A percentile compares a stretch with the other conserved stretches of the same genome.
Conservation (phyloP, 139 green algal genomes). For the Desmodesmus armatus region DNA sequence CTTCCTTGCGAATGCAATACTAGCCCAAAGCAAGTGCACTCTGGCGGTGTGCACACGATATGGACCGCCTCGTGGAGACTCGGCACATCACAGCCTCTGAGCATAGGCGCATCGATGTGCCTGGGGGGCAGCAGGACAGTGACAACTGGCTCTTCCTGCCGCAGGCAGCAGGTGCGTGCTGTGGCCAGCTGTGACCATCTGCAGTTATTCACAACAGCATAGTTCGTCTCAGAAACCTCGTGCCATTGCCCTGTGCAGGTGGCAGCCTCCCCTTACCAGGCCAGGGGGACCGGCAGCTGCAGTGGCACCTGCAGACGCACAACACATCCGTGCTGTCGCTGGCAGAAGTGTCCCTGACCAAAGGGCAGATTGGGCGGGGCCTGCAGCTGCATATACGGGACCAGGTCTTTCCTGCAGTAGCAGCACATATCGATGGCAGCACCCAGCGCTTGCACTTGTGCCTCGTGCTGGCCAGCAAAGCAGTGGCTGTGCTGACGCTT, state of each 20-base stretch:
- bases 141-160: slow-evolving; percentile 41
- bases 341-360: slow-evolving; percentile 24
- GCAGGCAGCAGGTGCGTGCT: background rate
- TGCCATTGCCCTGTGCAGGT: background rate
- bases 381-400: slow-evolving; percentile 11
- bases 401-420: slow-evolving; percentile 33
- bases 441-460: background rate
- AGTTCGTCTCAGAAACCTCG: background rate
- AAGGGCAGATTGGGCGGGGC: slow-evolving; percentile 11
- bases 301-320: slow-evolving; percentile 43
- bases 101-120: background rate
- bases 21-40: too few species aligned
- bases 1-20: background rate
- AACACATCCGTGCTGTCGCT: slow-evolving; percentile 27
- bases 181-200: background rate
- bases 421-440: background rate
- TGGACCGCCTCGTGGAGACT: slow-evolving; percentile 16
- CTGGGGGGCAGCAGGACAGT: slow-evolving; percentile 9
- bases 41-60: too few species aligned
- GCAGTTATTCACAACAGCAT: background rate
- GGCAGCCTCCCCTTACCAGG: slow-evolving; percentile 14
- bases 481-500: slow-evolving; percentile 15
- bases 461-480: slow-evolving; percentile 32
- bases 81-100: background rate
- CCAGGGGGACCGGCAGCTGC: background rate